Base-by-base conservation (phyloP, 805 yeast species). In the Suhomyces sp. region DNA sequence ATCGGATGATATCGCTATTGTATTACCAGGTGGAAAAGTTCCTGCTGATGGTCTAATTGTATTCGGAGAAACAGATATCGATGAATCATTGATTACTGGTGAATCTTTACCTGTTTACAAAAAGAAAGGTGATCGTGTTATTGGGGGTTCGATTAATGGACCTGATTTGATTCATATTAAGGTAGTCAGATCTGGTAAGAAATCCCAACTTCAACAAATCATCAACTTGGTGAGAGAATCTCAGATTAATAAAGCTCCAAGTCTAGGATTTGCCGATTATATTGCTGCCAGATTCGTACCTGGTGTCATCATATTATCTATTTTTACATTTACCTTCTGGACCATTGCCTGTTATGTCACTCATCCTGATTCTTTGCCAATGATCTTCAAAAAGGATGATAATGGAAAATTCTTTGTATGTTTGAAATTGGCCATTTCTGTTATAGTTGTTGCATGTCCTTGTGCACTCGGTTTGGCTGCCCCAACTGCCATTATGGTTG, bases 401-500 rank as follows among this genome's bases (percentile, higher is more conserved):
- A 74, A 75, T 44, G 86, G 88, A 7, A 72, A 73, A 34, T 70
- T 79, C 44, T 80, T 77, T 55, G 76, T 76, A 4, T 82, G 91
- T 53, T 59, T 95, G 38, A 80, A 84, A 50, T 72, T 90, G 29
- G 82, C 95, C 5, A 91, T 93, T 18, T 81, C 95, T 5, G 98
- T 93, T 4, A 77, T 95, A 44, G 96, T 93, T 8, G 97, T 93
- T 32, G 98, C 98, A 2, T 93, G 99, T 61, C 99, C 99, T 0
- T 93, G 98, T 72, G 98, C 98, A 0, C 64, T 93, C 16, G 99
- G 98, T 3, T 70, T 93, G 33, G 97, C 97, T 3, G 95, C 98
- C 0, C 99, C 99, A 1, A 95, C 98, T 2, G 98, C 98, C 0
- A 87, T 93, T 8, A 93, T 95, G 97, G 98, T 93, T 2, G 98